These are phyloP conservation scores for Fagopyrum tataricum DNA, from an alignment of 148 eudicot species.

Conservation along the genomic window DNA sequence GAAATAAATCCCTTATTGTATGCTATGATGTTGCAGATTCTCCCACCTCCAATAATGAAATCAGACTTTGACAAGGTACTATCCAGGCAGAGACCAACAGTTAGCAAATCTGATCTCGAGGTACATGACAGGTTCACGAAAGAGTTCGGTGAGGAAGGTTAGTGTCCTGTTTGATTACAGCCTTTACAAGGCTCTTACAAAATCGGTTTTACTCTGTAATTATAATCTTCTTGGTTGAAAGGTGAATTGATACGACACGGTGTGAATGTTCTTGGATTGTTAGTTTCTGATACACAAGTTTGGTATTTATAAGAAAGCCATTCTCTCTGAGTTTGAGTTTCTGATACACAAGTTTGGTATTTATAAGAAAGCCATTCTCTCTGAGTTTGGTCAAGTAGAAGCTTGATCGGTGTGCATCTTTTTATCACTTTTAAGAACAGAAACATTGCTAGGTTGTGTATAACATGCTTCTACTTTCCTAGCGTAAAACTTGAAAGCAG, in stretches of 20 bases:
- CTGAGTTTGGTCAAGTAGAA: background rate
- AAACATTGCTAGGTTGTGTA: background rate
- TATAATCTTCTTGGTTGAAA: background rate
- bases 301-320: background rate
- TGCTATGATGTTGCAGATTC: constrained; percentile 40
- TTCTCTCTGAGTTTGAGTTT: background rate
- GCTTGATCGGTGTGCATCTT: background rate
- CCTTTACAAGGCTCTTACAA: background rate
- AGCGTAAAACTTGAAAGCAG: background rate
- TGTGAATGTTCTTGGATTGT: background rate
- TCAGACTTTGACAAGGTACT: constrained; percentile 88
- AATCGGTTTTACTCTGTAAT: background rate
- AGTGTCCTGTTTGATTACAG: background rate
- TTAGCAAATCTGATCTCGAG: constrained; percentile 87
- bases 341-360: background rate
- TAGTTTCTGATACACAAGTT: background rate
- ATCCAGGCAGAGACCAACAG: constrained; percentile 88
- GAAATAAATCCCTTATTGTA: background rate
- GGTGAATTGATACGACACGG: background rate
- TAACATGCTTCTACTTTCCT: background rate
- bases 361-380: background rate
- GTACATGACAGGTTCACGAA: constrained; percentile 85
- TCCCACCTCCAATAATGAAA: constrained; percentile 80
- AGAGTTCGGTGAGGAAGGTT: constrained; percentile 97
- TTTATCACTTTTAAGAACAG: background rate